Evolutionary conservation across 1,139 yeast genomes (phyloP).

Genomic region (Petasospora rhodanensis): DNA sequence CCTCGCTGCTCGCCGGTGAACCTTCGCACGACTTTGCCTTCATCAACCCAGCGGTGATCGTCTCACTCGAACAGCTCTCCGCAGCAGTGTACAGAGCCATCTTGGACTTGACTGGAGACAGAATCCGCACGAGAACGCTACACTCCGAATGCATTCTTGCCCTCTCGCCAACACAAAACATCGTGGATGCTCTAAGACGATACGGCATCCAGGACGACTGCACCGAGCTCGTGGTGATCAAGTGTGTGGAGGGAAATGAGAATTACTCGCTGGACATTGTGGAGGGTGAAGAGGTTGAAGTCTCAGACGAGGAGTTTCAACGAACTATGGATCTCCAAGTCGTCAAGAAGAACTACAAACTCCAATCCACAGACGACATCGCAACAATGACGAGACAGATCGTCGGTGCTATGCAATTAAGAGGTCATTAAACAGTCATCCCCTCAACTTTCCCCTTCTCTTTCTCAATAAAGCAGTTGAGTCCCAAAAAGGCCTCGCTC

Average conservation of each 20-base stretch:
- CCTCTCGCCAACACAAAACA: conserved; percentile 47
- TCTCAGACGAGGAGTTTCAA: conserved; percentile 32
- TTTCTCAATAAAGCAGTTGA: conserved; percentile 70
- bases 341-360: conserved; percentile 30
- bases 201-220: conserved; percentile 42
- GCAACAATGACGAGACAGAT: conserved; percentile 25
- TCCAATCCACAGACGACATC: conserved; percentile 13
- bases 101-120: conserved; percentile 36
- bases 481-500: conserved; percentile 85
- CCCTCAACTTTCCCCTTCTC: conserved; percentile 51
- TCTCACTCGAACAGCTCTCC: conserved; percentile 43
- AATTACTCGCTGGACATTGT: conserved; percentile 24
- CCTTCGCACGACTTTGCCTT: conserved; percentile 41
- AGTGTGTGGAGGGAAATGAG: conserved; percentile 19
- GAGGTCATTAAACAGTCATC: conserved; percentile 27
- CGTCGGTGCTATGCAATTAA: conserved; percentile 32
- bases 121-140: conserved; percentile 42
- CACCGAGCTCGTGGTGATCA: conserved; percentile 33
- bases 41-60: conserved; percentile 40
- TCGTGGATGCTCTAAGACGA: conserved; percentile 41
- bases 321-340: conserved; percentile 29
- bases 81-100: conserved; percentile 48
- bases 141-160: conserved; percentile 52
- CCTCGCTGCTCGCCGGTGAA: conserved; percentile 33
- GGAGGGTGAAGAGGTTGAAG: conserved; percentile 30